phyloP scores from a whole-genome alignment of 371 early-diverging fungal genomes.

The Mortierella sp. region DNA sequence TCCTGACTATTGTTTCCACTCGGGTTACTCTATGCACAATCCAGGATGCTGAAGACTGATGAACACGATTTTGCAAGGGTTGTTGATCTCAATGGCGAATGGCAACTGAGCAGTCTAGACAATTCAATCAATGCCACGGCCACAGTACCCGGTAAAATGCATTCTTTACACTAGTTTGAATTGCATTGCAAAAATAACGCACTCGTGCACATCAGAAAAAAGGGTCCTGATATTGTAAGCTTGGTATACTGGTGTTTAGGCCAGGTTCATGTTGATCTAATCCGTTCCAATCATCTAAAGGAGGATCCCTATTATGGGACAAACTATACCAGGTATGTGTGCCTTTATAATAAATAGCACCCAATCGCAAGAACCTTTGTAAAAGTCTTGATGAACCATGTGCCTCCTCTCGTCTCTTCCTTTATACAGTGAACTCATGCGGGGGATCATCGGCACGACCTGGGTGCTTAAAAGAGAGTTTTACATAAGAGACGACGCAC shows the following conservation, averaged over 20 bases:
- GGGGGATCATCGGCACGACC: slow-evolving; percentile 14
- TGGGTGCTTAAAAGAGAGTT: slow-evolving; percentile 31
- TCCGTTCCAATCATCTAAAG: slow-evolving; percentile 16
- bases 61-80: no score
- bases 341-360: neutral
- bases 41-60: neutral
- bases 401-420: no score
- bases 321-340: slow-evolving; percentile 45
- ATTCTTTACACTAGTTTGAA: no score
- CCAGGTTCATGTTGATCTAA: slow-evolving; percentile 40
- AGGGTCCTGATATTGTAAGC: neutral
- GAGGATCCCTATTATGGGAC: slow-evolving; percentile 40
- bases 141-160: slow-evolving; percentile 47
- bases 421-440: slow-evolving; percentile 17
- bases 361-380: neutral
- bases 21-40: neutral
- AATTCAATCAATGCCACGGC: slow-evolving; percentile 14
- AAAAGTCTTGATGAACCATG: no score
- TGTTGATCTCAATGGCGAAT: slow-evolving; percentile 35
- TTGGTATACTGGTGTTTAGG: slow-evolving; percentile 9
- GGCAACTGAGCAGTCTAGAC: slow-evolving; percentile 26
- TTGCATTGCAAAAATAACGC: neutral
- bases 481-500: neutral
- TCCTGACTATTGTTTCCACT: no score
- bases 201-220: neutral